Evolutionary conservation across 2,329 filamentous ascomycete genomes (phyloP), one percentile per base, ranked within the genome.

Genomic region (Periconia sp.): DNA sequence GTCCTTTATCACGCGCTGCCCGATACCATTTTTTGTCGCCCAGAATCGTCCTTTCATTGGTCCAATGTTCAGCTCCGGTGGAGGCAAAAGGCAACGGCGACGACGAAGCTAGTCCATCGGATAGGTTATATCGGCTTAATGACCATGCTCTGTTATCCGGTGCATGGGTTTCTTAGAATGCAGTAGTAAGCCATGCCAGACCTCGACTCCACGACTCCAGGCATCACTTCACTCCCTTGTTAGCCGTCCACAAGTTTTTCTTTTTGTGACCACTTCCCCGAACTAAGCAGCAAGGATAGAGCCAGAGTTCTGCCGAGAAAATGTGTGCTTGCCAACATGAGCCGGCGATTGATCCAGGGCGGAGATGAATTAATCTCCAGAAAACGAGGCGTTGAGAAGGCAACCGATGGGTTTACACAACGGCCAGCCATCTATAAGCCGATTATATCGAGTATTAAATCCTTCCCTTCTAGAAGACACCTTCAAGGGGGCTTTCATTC

Each of bases 361-460:
- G 50, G 54, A 49, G 46, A 56, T 55, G 41, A 48, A 45, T 20
- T 49, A 23, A 49, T 49, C 46, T 54, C 53, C 49, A 51, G 54
- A 61, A 59, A 37, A 37, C 33, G 52, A 69, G 59, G 60, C 62
- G 57, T 63, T 47, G 43, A 53, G 50, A 57, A 73, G 70, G 66
- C 70, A 73, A 64, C 66, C 60, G 51, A 57, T 62, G 15, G 33
- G 15, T 37, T n/a, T 37, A 37, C 33, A 37, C 33, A 37, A 37
- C 5, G 15, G 30, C 27, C 11, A 42, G 41, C 14, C 50, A 49
- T 48, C 59, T 27, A 35, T 53, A 46, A 45, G 31, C 54, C 56
- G 54, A 47, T 30, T 50, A 52, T 52, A 19, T 14, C 49, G 17
- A 45, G 45, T 52, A 35, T 20, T 30, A 27, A 40, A 31, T 53